These are phyloP conservation scores for Termitomyces sp. DNA, from an alignment of 768 basidiomycete genomes.

Conservation along the genomic window DNA sequence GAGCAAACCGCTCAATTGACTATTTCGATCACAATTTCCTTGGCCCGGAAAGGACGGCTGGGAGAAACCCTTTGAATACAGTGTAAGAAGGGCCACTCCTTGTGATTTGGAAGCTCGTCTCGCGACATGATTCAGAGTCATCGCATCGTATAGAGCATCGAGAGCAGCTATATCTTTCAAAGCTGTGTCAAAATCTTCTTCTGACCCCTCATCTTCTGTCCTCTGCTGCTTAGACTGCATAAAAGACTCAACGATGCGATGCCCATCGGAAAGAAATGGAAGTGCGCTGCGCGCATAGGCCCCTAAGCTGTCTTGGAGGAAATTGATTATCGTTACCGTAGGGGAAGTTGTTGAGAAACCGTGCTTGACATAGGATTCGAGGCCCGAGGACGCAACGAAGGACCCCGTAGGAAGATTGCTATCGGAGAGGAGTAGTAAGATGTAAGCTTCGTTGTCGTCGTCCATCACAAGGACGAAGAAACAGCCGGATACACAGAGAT, in stretches of 20 bases:
- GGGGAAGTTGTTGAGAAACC: constrained; percentile 52
- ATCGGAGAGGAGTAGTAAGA: constrained; percentile 80
- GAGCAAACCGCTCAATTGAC: constrained; percentile 39
- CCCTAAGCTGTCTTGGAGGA: constrained; percentile 68
- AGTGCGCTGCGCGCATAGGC: constrained; percentile 77
- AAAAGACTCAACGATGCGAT: constrained; percentile 36
- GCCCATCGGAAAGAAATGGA: constrained; percentile 76
- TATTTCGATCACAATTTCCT: constrained; percentile 21
- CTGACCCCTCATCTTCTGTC: constrained; percentile 5
- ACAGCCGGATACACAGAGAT: constrained; percentile 1
- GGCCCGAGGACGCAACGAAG: constrained; percentile 91
- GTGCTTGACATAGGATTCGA: constrained; percentile 88
- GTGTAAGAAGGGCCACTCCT: constrained; percentile 87
- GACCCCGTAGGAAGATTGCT: constrained; percentile 96
- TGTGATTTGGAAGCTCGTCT: constrained; percentile 87
- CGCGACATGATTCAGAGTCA: constrained; percentile 88
- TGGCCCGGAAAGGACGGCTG: constrained; percentile 35
- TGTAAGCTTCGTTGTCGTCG: constrained; percentile 51
- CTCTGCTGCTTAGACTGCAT: neutral
- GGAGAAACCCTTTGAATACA: constrained; percentile 82
- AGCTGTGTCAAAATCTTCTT: constrained; percentile 19
- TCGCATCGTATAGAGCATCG: constrained; percentile 78
- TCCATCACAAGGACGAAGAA: constrained; percentile 21
- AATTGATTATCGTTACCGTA: constrained; percentile 40
- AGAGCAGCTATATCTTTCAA: constrained; percentile 49